Evolutionary conservation across 208 protist species (phyloP).

Genomic region (Leishmania mexicana): DNA sequence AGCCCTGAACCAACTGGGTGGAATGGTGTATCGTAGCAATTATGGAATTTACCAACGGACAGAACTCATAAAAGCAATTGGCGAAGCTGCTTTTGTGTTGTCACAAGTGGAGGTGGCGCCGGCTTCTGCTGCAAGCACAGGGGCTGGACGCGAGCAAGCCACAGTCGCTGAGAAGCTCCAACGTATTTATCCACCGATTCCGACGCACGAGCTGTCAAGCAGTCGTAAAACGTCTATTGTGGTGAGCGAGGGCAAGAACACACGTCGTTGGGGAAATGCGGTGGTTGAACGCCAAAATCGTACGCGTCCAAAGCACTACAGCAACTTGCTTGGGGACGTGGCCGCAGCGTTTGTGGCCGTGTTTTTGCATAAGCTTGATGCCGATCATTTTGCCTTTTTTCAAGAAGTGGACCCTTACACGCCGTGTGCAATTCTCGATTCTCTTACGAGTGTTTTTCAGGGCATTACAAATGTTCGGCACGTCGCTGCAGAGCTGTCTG

Average conservation of each 20-base stretch:
- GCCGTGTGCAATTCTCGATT: conserved; percentile 45
- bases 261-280: conserved; percentile 67
- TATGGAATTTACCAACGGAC: conserved; percentile 75
- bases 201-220: conserved; percentile 12
- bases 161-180: conserved; percentile 10
- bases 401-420: conserved; percentile 64
- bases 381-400: conserved; percentile 75
- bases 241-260: conserved; percentile 58
- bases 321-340: conserved; percentile 50
- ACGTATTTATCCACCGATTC: conserved; percentile 76
- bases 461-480: conserved; percentile 39
- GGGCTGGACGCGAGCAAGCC: neutral
- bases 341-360: conserved; percentile 52
- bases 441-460: conserved; percentile 44
- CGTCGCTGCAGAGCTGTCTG: conserved; percentile 27
- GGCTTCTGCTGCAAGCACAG: neutral
- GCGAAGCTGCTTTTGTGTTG: conserved; percentile 59
- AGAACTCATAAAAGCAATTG: conserved; percentile 59
- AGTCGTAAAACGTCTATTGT: conserved; percentile 33
- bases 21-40: conserved; percentile 60
- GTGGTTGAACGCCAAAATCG: conserved; percentile 28
- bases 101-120: conserved; percentile 34
- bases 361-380: conserved; percentile 49
- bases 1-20: conserved; percentile 42
- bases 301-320: conserved; percentile 19